Evolutionary conservation across 352 stramenopile species (phyloP).

Genomic region (Globisporangium heterothallicum): DNA sequence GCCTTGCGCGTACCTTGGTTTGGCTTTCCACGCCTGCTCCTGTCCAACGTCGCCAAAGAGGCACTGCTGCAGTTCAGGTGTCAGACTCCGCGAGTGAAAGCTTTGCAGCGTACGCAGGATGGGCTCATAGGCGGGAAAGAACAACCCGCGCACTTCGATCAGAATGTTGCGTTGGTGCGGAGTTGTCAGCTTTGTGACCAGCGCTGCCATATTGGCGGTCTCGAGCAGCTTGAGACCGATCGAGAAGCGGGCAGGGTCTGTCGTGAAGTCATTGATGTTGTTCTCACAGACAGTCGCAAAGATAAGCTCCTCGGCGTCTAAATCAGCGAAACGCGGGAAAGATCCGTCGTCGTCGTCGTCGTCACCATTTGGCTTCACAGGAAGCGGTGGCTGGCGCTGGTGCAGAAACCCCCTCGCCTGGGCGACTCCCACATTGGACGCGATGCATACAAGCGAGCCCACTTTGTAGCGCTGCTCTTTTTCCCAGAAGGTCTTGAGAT

Average conservation of each 20-base stretch:
- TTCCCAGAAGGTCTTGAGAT: constrained; percentile 16
- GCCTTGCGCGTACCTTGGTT: neutral
- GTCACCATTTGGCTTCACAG: neutral
- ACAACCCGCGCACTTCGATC: neutral
- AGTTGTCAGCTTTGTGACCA: neutral
- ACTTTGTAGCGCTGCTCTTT: constrained; percentile 13
- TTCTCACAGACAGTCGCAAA: neutral
- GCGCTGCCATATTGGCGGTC: neutral
- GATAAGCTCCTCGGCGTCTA: neutral
- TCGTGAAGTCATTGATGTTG: neutral
- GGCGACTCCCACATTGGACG: constrained; percentile 12
- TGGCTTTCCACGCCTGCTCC: neutral
- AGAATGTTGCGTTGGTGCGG: neutral
- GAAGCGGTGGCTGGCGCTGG: no score
- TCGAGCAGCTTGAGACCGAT: neutral
- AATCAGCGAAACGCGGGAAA: neutral
- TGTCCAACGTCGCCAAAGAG: neutral
- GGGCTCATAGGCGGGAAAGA: neutral
- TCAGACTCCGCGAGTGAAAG: neutral
- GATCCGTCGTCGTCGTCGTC: neutral
- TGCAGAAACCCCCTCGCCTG: no score
- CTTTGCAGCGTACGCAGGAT: neutral
- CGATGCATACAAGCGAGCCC: constrained; percentile 22
- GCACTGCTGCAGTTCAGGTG: neutral
- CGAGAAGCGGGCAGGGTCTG: neutral